A percentile compares a stretch with the other conserved stretches of the same genome.
Conservation (phyloP, 768 basidiomycete species). For the Pisolithus tinctorius region DNA sequence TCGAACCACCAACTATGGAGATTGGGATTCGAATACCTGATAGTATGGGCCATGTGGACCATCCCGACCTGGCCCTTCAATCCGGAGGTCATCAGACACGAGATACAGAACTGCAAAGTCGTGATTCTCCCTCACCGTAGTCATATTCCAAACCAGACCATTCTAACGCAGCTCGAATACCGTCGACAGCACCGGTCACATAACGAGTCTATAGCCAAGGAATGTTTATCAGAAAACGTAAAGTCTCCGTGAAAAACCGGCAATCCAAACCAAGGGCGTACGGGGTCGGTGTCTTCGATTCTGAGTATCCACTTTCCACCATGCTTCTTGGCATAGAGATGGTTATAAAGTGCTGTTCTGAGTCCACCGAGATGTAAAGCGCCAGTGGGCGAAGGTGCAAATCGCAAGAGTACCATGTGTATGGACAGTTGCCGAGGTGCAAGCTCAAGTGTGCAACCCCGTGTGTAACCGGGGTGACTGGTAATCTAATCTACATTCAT, state of each 20-base stretch:
- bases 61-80: constrained; percentile 65
- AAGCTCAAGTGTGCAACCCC: no score
- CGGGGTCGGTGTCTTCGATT: constrained; percentile 93
- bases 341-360: constrained; percentile 89
- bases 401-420: constrained; percentile 65
- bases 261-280: constrained; percentile 30
- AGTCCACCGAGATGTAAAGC: constrained; percentile 91
- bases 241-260: no score
- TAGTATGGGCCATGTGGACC: constrained; percentile 82
- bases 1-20: no score
- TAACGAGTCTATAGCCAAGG: constrained; percentile 52
- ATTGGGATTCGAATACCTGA: constrained; percentile 45
- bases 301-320: constrained; percentile 88
- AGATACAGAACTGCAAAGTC: neutral
- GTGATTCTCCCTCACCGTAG: constrained; percentile 51
- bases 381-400: constrained; percentile 97
- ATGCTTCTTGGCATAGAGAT: constrained; percentile 73
- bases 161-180: constrained; percentile 63
- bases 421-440: no score
- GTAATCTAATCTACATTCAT: no score
- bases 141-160: constrained; percentile 95
- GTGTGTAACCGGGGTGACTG: no score
- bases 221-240: neutral
- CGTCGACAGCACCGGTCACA: constrained; percentile 81
- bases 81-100: neutral